Evolutionary conservation across 805 yeast species (phyloP), one percentile per base, ranked within the genome.

Genomic region (Starmerella cellae): DNA sequence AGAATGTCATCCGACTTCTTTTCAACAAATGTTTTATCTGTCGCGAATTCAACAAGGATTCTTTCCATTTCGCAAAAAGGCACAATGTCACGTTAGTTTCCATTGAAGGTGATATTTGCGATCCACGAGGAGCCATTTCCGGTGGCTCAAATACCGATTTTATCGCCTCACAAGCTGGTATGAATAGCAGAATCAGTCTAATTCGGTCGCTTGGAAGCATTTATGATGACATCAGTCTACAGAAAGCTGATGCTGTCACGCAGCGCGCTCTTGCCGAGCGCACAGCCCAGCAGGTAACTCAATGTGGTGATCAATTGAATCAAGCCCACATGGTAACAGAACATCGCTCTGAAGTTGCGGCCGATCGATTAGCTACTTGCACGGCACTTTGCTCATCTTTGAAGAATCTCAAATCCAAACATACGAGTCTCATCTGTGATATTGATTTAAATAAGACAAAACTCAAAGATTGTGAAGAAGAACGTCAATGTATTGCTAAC

Each of bases 71-170:
- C n/a, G n/a, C n/a, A n/a, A n/a, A n/a, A n/a, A n/a, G n/a, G n/a
- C n/a, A n/a, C 57, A 71, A 73, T 24, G 61, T 87, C 20, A 77
- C 73, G 52, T 82, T 94, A 1, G 80, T 91, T 14, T 91, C 98
- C 0, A 63, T 88, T 16, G 94, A 83, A 59, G 98, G 98, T 51
- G 97, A 91, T 57, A 68, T 83, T 49, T 83, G 83, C 38, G 93
- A 83, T 52, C 75, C 74, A 37, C 74, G 69, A 50, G 98, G 98
- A 60, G 81, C 80, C 2, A 60, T 91, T 35, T 76, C 83, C 20
- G 97, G 97, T 60, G 32, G 37, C 22, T 34, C 34, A 5, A 24
- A 13, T 24, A 8, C 8, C 28, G 28, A 24, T 9, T 8, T 24
- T 13, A 13, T 13, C 28, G 9, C 8, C 13, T 28, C 31, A 8